A percentile compares a stretch with the other conserved stretches of the same genome.
Evolutionary conservation across 148 eudicot species (phyloP).

Genomic region (Rhododendron griersonianum): DNA sequence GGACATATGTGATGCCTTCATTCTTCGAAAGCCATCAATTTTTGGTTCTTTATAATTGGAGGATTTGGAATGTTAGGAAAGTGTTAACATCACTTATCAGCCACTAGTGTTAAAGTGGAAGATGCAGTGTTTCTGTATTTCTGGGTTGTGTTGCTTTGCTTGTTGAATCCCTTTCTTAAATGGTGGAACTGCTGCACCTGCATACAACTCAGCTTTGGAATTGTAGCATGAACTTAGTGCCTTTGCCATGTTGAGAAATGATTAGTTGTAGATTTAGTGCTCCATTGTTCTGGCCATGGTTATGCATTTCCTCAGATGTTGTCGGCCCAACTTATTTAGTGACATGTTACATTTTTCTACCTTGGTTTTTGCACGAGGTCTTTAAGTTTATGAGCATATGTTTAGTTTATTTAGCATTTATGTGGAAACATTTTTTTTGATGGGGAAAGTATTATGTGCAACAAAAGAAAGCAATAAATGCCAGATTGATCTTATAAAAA

Average conservation of each 20-base stretch:
- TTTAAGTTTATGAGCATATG: neutral
- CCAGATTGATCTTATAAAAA: neutral
- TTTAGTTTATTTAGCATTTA: neutral
- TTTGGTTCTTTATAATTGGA: neutral
- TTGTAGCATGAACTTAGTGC: neutral
- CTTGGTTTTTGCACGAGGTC: neutral
- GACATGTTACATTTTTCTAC: neutral
- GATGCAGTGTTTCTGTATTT: neutral
- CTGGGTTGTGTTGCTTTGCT: slow-evolving; percentile 3
- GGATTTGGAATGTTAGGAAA: neutral
- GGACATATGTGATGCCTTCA: neutral
- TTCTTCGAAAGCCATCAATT: neutral
- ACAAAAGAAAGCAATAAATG: neutral
- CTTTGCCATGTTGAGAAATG: neutral
- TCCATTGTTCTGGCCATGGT: neutral
- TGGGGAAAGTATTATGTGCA: neutral
- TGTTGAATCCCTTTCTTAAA: neutral
- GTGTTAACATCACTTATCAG: neutral
- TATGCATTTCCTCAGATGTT: neutral
- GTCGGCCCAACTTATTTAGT: neutral
- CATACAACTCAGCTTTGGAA: neutral
- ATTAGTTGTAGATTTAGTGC: neutral
- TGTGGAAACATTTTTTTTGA: neutral
- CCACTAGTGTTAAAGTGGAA: neutral
- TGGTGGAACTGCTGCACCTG: neutral